These are phyloP conservation scores for Arabidopsis suecica DNA, from an alignment of 345 rosid species.

Conservation along the genomic window DNA sequence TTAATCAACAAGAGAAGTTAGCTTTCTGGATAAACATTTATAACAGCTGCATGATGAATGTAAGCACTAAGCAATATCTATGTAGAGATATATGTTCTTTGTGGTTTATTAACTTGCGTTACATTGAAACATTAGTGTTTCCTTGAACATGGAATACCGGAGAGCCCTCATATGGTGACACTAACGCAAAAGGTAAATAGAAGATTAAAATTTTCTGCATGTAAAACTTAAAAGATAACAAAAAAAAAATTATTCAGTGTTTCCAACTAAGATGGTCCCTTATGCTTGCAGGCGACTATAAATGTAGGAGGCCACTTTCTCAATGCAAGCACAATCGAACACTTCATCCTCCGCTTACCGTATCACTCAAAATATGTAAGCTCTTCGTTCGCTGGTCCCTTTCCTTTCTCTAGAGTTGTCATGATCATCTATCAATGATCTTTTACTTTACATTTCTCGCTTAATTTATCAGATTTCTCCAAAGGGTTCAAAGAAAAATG, in stretches of 20 bases:
- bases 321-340: conserved; percentile 74
- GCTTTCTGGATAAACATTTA: conserved; percentile 95
- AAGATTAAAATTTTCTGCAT: not conserved
- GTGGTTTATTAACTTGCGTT: conserved; percentile 3
- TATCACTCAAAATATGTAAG: conserved; percentile 74
- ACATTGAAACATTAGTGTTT: conserved; percentile 58
- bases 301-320: conserved; percentile 77
- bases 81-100: not conserved
- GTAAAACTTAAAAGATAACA: not conserved
- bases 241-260: not conserved
- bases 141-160: conserved; percentile 76
- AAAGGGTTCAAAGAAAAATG: conserved; percentile 62
- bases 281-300: conserved; percentile 64
- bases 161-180: conserved; percentile 63
- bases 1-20: conserved; percentile 84
- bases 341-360: conserved; percentile 83
- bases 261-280: not conserved
- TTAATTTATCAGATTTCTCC: conserved; percentile 27
- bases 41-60: conserved; percentile 94
- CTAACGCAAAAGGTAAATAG: conserved; percentile 70
- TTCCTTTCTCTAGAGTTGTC: conserved; percentile 20
- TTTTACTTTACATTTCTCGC: not conserved
- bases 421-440: not conserved
- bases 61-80: conserved; percentile 26
- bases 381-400: conserved; percentile 1